Base-by-base conservation (phyloP, 257 asterid genomes). In the Prunella vulgaris region DNA sequence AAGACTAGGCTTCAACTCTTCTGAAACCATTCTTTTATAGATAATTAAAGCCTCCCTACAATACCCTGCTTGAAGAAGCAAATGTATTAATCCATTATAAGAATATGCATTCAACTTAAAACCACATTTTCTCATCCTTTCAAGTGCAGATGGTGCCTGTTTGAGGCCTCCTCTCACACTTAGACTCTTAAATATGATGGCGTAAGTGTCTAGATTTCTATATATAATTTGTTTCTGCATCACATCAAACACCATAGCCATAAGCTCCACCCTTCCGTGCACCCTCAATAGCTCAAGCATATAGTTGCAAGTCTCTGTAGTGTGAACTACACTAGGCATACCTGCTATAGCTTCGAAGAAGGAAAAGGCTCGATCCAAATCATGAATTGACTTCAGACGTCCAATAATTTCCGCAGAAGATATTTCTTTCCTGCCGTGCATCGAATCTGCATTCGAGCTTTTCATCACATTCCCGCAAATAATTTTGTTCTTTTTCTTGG, bases 151-250 rank as follows among this genome's bases (percentile, higher is more conserved):
- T 0, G 92, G 85, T 9, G 89, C 87, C 65, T 85, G 88, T 8
- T 86, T 80, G 58, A 91, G 74, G 69, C 97, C 97, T 69, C 99
- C 97, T 74, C 80, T 86, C 46, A 90, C 69, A 58, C 80, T 60
- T 15, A 93, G 73, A 77, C 91, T 75, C 80, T 72, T 93, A 38
- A 93, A 93, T 76, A 93, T 82, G 72, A 83, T 86, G 83, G 87
- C 79, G 76, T 88, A 93, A 57, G 97, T 90, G 74, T 86, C 87
- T 74, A 84, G 73, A 84, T 74, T 87, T 84, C 97, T 82, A 71
- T 84, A 90, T 37, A 93, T 86, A 13, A 88, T 88, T 72, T 86
- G 97, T 74, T 86, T 87, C 28, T 93, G 99, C 99, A 93, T 90
- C 74, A 86, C 60, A 82, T 84, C 93, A 79, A 93, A 93, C 87